Conservation (phyloP, 805 yeast species). For the Ascoidea asiatica region DNA sequence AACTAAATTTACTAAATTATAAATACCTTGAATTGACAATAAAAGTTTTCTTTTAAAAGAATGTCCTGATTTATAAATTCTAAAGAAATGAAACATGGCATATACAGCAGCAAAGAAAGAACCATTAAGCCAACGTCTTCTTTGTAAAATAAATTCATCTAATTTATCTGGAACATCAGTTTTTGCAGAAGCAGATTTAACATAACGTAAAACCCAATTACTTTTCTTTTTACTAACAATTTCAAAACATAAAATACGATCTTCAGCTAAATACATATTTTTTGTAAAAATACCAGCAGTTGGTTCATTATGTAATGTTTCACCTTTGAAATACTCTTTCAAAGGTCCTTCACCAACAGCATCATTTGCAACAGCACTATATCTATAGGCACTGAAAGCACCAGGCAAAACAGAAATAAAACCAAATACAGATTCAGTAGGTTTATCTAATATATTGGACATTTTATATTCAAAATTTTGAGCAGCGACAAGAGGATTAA, state of each 20-base stretch:
- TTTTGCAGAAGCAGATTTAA: conserved; percentile 50
- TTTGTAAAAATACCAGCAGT: conserved; percentile 51
- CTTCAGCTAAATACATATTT: conserved; percentile 61
- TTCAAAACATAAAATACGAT: conserved; percentile 53
- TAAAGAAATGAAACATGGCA: conserved; percentile 38
- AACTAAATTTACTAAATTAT: conserved; percentile 38
- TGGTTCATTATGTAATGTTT: conserved; percentile 45
- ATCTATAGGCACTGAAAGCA: conserved; percentile 55
- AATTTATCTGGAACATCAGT: conserved; percentile 55
- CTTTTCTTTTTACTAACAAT: conserved; percentile 43
- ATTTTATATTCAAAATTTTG: conserved; percentile 58
- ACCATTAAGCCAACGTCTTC: conserved; percentile 60
- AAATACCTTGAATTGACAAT: conserved; percentile 41
- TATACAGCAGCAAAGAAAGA: conserved; percentile 55
- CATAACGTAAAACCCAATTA: conserved; percentile 50
- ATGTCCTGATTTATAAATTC: conserved; percentile 43
- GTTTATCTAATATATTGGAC: conserved; percentile 54
- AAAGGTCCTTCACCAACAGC: conserved; percentile 38
- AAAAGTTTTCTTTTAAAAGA: conserved; percentile 32
- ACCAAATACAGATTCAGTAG: conserved; percentile 52
- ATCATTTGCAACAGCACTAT: conserved; percentile 42
- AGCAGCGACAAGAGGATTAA: conserved; percentile 50
- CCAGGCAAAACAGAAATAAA: conserved; percentile 56
- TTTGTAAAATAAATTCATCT: conserved; percentile 49
- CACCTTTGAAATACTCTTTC: conserved; percentile 57